A percentile compares a stretch with the other conserved stretches of the same genome.
phyloP scores from a whole-genome alignment of 768 basidiomycete genomes.

The Tricholoma bakamatsutake region DNA sequence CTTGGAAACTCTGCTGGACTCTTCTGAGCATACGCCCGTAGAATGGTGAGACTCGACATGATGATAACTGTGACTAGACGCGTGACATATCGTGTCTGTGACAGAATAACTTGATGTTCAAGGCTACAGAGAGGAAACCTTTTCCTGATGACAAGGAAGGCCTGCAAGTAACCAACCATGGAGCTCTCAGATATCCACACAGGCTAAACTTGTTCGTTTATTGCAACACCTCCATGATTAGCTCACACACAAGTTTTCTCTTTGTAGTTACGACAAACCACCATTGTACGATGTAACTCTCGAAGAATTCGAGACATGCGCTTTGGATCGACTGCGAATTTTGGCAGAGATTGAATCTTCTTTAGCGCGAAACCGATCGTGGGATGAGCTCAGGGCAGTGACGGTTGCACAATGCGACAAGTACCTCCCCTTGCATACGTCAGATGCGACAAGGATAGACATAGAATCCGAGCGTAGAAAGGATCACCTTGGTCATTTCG shows the following conservation, averaged over 20 bases:
- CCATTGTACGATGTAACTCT: slow-evolving; percentile 86
- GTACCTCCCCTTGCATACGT: slow-evolving; percentile 66
- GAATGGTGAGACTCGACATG: slow-evolving; percentile 46
- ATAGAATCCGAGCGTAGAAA: slow-evolving; percentile 62
- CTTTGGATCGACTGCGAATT: slow-evolving; percentile 81
- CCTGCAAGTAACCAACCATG: slow-evolving; percentile 25
- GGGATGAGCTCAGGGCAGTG: slow-evolving; percentile 67
- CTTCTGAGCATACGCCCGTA: slow-evolving; percentile 56
- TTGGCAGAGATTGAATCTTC: slow-evolving; percentile 91
- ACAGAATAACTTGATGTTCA: slow-evolving; percentile 27
- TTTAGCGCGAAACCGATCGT: slow-evolving; percentile 74
- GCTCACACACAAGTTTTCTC: slow-evolving; percentile 4
- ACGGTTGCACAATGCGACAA: slow-evolving; percentile 61
- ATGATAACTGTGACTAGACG: not conserved
- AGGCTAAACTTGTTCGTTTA: slow-evolving; percentile 73
- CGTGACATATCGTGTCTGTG: slow-evolving; percentile 19
- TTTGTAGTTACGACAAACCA: slow-evolving; percentile 76
- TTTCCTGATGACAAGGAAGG: slow-evolving; percentile 16
- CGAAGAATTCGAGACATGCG: slow-evolving; percentile 92
- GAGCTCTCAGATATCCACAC: slow-evolving; percentile 48
- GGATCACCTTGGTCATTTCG: slow-evolving; percentile 92
- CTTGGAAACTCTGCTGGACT: slow-evolving; percentile 50
- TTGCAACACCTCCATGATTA: not conserved
- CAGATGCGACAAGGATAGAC: slow-evolving; percentile 41
- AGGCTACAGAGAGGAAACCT: slow-evolving; percentile 23